Evolutionary conservation across 352 stramenopile species (phyloP), one percentile per base, ranked within the genome.

Genomic region (Phytophthora brassicae): DNA sequence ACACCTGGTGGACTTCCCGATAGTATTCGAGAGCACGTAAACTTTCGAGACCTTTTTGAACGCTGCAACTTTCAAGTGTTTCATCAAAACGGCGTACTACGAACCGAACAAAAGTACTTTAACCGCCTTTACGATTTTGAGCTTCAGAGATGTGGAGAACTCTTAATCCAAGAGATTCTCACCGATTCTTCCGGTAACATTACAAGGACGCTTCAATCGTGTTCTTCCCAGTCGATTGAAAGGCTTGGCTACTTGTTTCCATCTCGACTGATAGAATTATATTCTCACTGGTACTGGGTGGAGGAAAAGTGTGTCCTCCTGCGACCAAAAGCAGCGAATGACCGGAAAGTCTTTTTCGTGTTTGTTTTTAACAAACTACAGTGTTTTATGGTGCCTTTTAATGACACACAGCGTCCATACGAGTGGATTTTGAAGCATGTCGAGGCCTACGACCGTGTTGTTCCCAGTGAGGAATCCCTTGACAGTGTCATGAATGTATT

Each of bases 231-330:
- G 4, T 89, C 76, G 77, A 33, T 59, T 6, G 39, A 68, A 11
- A 19, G 28, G 3, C 61, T 85, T 0, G 20, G n/a, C 1, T 3
- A 33, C 2, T 17, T 39, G 3, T 62, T 85, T 33, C 77, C 75
- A 52, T 16, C 51, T 22, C 60, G 59, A 42, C 43, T 86, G 6
- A 7, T 33, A 12, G 9, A 70, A 7, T 22, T 88, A 19, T 73
- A 85, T 42, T 79, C 67, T 2, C 67, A 83, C 4, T 86, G 80
- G 77, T 78, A 77, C 19, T 88, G 75, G 71, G 39, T 84, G 12
- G 66, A 86, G 6, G 2, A 62, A 7, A 56, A 70, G 0, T 80
- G 68, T 26, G 61, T 89, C 2, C 28, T 86, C 0, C 66, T 85
- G 6, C 64, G 74, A 29, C 60, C 68, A 9, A 66, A 43, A 4